A percentile compares a stretch with the other conserved stretches of the same genome.
Evolutionary conservation across 176 grass and related monocot species (phyloP).

Genomic region (Oryza officinalis): DNA sequence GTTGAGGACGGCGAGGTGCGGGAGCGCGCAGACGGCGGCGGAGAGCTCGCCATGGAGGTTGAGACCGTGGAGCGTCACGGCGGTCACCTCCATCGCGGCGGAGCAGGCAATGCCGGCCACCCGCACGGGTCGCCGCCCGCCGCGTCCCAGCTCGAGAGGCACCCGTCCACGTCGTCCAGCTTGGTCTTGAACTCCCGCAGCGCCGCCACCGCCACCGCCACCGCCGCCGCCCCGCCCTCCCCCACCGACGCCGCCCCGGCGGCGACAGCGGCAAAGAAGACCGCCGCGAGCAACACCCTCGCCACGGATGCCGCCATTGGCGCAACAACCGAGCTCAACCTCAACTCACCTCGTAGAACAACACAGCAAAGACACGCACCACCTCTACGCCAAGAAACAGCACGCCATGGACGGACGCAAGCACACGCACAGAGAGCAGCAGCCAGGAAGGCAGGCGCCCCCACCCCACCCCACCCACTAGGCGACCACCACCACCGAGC

Average conservation of each 20-base stretch:
- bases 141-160: conserved; percentile 57
- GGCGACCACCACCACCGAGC: conserved; percentile 10
- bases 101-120: conserved; percentile 83
- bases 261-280: neutral
- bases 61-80: conserved; percentile 61
- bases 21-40: conserved; percentile 61
- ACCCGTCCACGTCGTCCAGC: conserved; percentile 58
- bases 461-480: neutral
- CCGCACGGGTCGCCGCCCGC: conserved; percentile 48
- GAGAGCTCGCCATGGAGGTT: conserved; percentile 68
- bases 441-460: neutral
- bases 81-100: conserved; percentile 46
- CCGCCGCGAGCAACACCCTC: conserved; percentile 17
- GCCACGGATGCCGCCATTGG: conserved; percentile 34
- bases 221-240: neutral
- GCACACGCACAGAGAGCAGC: neutral
- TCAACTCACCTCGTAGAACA: no score
- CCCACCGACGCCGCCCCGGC: neutral
- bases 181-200: conserved; percentile 63
- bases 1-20: conserved; percentile 62
- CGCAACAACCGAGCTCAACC: neutral
- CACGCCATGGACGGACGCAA: conserved; percentile 13
- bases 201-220: conserved; percentile 14
- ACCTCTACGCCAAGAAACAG: conserved; percentile 28
- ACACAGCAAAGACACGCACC: neutral